Evolutionary conservation across 2,329 filamentous ascomycete genomes (phyloP).

Genomic region (Blastomyces parvus): DNA sequence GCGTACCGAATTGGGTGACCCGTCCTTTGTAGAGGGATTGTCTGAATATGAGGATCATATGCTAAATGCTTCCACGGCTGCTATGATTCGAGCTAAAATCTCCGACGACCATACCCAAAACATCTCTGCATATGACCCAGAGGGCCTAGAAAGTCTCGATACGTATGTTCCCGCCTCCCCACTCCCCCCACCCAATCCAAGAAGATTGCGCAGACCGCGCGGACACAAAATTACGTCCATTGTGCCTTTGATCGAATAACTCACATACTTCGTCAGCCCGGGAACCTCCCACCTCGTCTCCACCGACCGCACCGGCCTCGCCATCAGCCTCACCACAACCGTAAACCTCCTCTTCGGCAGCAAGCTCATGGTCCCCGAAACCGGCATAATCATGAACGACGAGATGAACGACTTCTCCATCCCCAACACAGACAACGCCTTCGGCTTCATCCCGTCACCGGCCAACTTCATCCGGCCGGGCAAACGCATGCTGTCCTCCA

Average conservation of each 20-base stretch:
- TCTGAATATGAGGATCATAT: constrained; percentile 57
- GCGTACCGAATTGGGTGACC: constrained; percentile 73
- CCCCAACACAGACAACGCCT: constrained; percentile 65
- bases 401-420: constrained; percentile 74
- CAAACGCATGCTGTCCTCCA: constrained; percentile 76
- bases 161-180: constrained; percentile 33
- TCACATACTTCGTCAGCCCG: constrained; percentile 24
- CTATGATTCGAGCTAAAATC: constrained; percentile 56
- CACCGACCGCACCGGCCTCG: constrained; percentile 62
- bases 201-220: background rate
- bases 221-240: background rate
- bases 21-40: constrained; percentile 58
- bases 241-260: background rate
- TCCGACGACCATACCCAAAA: constrained; percentile 62
- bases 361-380: constrained; percentile 66
- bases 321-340: constrained; percentile 75
- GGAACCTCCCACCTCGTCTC: constrained; percentile 50
- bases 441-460: constrained; percentile 71
- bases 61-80: constrained; percentile 52
- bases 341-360: constrained; percentile 81
- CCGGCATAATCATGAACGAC: constrained; percentile 67
- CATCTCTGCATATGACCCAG: constrained; percentile 63
- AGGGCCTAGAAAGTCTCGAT: constrained; percentile 54
- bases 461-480: constrained; percentile 72
- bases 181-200: background rate